These are phyloP conservation scores for Crotalaria pallida DNA, from an alignment of 306 rosid genomes.

Conservation along the genomic window DNA sequence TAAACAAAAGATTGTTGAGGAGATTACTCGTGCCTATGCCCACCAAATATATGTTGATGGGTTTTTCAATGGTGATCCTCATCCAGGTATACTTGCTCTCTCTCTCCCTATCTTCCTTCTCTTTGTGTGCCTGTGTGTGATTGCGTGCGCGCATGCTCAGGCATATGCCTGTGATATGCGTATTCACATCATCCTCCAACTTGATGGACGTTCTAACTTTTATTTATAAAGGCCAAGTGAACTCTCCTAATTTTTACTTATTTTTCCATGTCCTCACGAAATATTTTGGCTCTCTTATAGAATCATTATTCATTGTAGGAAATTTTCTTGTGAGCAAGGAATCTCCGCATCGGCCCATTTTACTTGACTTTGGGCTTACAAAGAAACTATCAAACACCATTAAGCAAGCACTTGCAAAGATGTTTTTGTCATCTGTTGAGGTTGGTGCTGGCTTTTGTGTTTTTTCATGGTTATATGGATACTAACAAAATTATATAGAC, in stretches of 20 bases:
- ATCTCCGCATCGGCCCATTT: constrained; percentile 81
- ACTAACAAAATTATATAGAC: neutral
- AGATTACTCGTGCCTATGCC: constrained; percentile 96
- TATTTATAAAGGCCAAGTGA: neutral
- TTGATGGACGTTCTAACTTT: neutral
- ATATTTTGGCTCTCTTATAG: constrained; percentile 14
- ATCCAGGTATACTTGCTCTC: constrained; percentile 62
- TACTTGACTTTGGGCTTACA: constrained; percentile 97
- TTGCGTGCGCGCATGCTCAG: neutral
- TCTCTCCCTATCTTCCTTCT: neutral
- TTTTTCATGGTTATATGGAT: constrained; percentile 12
- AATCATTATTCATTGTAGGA: constrained; percentile 51
- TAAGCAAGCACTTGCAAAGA: constrained; percentile 92
- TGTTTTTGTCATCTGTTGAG: constrained; percentile 98
- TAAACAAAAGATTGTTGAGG: constrained; percentile 84
- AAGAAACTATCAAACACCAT: constrained; percentile 64
- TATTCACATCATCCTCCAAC: neutral
- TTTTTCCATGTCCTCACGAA: constrained; percentile 12
- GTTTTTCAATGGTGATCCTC: constrained; percentile 97
- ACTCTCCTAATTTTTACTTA: neutral
- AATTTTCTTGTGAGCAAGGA: constrained; percentile 99
- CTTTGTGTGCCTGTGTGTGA: neutral
- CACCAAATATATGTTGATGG: constrained; percentile 98
- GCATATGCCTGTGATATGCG: neutral
- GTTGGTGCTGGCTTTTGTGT: constrained; percentile 41